Percentiles rank a stretch among this genome's conserved stretches.
These are phyloP conservation scores for Solanum etuberosum DNA, from an alignment of 257 asterid species.

Conservation along the genomic window DNA sequence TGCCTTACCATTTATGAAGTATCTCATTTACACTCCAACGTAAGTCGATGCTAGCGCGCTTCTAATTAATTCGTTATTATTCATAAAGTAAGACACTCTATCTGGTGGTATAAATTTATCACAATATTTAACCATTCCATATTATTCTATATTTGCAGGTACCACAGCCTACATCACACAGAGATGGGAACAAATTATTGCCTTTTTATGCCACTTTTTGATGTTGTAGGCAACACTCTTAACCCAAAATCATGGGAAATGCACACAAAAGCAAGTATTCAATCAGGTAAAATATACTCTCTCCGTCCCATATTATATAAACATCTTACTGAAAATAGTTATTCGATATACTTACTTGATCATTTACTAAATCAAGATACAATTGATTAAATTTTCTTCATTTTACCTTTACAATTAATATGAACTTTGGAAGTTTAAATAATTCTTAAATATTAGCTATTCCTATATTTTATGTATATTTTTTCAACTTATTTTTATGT, in stretches of 20 bases:
- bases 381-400: too few relatives aligned
- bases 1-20: conserved; percentile 41
- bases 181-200: conserved; percentile 63
- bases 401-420: too few relatives aligned
- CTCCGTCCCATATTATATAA: too few relatives aligned
- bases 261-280: conserved; percentile 37
- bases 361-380: too few relatives aligned
- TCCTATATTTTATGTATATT: background rate
- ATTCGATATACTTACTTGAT: too few relatives aligned
- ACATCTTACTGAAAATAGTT: background rate
- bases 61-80: too few relatives aligned
- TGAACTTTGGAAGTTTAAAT: background rate
- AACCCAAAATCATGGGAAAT: conserved; percentile 62
- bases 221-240: conserved; percentile 64
- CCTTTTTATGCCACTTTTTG: conserved; percentile 84
- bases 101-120: too few relatives aligned
- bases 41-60: conserved; percentile 16
- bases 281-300: conserved; percentile 23
- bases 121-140: background rate
- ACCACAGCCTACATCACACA: conserved; percentile 62
- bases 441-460: too few relatives aligned
- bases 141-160: conserved; percentile 28
- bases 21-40: conserved; percentile 75
- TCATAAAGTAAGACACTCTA: background rate
- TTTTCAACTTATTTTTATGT: too few relatives aligned